These are phyloP conservation scores for Nissolia schottii DNA, from an alignment of 306 rosid genomes.

Conservation along the genomic window DNA sequence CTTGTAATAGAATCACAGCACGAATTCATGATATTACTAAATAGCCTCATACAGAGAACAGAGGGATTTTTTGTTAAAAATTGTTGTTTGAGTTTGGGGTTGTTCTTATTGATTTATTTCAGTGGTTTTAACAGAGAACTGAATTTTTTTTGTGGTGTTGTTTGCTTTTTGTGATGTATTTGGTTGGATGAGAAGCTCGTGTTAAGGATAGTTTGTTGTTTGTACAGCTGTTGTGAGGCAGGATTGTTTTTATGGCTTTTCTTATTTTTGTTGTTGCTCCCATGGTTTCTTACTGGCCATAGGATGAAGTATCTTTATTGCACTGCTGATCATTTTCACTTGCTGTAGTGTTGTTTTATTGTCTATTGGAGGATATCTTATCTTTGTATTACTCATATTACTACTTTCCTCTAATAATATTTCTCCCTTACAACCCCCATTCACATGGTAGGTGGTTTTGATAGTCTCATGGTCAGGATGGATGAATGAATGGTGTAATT, in stretches of 20 bases:
- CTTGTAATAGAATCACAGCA: not conserved
- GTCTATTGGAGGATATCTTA: not conserved
- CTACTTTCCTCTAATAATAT: not conserved
- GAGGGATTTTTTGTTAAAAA: not conserved
- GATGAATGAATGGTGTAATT: not conserved
- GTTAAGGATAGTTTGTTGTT: not conserved
- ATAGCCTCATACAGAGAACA: not conserved
- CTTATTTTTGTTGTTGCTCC: too few species aligned
- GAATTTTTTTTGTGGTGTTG: too few species aligned
- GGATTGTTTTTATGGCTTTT: not conserved
- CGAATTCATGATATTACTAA: not conserved
- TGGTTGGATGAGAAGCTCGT: not conserved
- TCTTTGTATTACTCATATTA: not conserved
- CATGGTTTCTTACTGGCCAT: too few species aligned
- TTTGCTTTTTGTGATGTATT: not conserved
- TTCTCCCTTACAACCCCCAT: not conserved
- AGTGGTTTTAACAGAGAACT: not conserved
- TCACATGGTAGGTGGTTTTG: not conserved
- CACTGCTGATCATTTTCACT: not conserved
- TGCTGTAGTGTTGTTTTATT: not conserved
- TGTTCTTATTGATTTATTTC: not conserved
- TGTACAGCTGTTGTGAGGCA: not conserved
- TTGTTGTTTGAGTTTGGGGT: not conserved
- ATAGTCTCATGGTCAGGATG: not conserved
- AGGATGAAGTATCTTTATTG: not conserved